Percentiles rank a stretch among this genome's conserved stretches.
Conservation (phyloP, 2,329 filamentous ascomycete genomes). For the Stagonosporopsis rhizophila region DNA sequence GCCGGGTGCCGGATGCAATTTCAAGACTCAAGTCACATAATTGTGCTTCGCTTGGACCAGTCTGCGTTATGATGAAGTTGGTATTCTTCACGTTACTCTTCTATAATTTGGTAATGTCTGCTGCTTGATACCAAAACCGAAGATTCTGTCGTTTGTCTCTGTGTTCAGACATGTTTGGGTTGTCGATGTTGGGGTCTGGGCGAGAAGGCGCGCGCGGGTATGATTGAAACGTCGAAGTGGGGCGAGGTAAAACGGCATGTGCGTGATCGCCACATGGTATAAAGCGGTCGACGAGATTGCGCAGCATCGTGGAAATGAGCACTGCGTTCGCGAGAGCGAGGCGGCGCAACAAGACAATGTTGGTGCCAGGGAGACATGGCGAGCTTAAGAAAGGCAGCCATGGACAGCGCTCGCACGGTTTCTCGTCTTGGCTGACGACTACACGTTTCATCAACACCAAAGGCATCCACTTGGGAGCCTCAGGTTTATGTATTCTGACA, state of each 20-base stretch:
- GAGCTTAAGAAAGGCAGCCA: slow-evolving; percentile 14
- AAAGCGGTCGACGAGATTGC: slow-evolving; percentile 11
- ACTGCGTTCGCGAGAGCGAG: not conserved
- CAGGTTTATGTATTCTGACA: not conserved
- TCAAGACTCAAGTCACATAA: slow-evolving; percentile 9
- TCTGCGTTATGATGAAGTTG: too few relatives aligned
- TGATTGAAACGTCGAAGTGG: slow-evolving; percentile 27
- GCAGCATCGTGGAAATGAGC: slow-evolving; percentile 11
- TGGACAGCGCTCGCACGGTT: slow-evolving; percentile 7
- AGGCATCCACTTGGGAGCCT: slow-evolving; percentile 10
- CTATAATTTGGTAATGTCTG: not conserved
- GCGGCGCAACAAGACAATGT: not conserved
- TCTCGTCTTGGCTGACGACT: slow-evolving; percentile 11
- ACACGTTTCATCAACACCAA: slow-evolving; percentile 15
- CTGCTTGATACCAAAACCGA: not conserved
- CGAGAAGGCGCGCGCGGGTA: slow-evolving; percentile 16
- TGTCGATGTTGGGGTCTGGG: slow-evolving; percentile 7
- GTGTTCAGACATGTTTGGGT: not conserved
- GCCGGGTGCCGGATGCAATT: slow-evolving; percentile 11
- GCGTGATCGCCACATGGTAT: slow-evolving; percentile 30
- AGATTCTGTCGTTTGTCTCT: not conserved
- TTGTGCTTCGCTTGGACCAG: too few relatives aligned
- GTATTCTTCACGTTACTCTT: not conserved
- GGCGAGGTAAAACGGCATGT: slow-evolving; percentile 30
- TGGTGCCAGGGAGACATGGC: slow-evolving; percentile 1